phyloP scores from a whole-genome alignment of 1,139 yeast species.

The Magnusiomyces sp. region DNA sequence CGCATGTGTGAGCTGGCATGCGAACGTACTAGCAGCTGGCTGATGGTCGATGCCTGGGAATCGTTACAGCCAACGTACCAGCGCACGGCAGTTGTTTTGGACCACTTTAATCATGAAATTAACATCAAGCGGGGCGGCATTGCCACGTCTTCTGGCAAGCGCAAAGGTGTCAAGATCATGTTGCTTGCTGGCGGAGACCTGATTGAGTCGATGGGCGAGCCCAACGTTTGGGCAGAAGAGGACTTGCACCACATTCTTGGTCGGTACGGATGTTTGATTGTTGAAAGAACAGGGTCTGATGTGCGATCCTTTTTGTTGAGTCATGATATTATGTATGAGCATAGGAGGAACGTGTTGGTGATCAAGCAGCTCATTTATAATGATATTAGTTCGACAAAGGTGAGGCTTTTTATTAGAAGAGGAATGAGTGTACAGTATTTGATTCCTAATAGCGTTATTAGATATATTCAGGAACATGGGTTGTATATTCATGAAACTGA shows the following conservation, averaged over 20 bases:
- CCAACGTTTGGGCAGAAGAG: slow-evolving; percentile 96
- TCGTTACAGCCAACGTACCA: slow-evolving; percentile 85
- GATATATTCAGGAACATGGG: slow-evolving; percentile 88
- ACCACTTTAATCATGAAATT: slow-evolving; percentile 92
- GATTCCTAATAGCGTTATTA: slow-evolving; percentile 86
- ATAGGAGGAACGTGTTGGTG: slow-evolving; percentile 83
- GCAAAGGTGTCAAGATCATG: slow-evolving; percentile 89
- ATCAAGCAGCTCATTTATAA: slow-evolving; percentile 93
- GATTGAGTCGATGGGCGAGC: slow-evolving; percentile 99
- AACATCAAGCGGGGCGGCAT: slow-evolving; percentile 86
- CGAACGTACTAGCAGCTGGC: slow-evolving; percentile 93
- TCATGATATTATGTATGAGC: slow-evolving; percentile 96
- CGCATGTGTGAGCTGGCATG: slow-evolving; percentile 98
- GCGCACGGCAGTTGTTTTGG: slow-evolving; percentile 89
- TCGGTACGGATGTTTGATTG: slow-evolving; percentile 89
- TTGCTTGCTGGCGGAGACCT: slow-evolving; percentile 95
- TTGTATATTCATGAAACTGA: slow-evolving; percentile 78
- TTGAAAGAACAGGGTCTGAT: slow-evolving; percentile 94
- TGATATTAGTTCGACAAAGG: slow-evolving; percentile 92
- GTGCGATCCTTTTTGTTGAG: slow-evolving; percentile 83
- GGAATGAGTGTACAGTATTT: slow-evolving; percentile 96
- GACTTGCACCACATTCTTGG: slow-evolving; percentile 94
- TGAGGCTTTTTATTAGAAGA: slow-evolving; percentile 79
- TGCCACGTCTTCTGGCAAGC: slow-evolving; percentile 60
- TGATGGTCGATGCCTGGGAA: slow-evolving; percentile 99